These are phyloP conservation scores for Irpex sp. DNA, from an alignment of 1,284 basidiomycete species.

Conservation along the genomic window DNA sequence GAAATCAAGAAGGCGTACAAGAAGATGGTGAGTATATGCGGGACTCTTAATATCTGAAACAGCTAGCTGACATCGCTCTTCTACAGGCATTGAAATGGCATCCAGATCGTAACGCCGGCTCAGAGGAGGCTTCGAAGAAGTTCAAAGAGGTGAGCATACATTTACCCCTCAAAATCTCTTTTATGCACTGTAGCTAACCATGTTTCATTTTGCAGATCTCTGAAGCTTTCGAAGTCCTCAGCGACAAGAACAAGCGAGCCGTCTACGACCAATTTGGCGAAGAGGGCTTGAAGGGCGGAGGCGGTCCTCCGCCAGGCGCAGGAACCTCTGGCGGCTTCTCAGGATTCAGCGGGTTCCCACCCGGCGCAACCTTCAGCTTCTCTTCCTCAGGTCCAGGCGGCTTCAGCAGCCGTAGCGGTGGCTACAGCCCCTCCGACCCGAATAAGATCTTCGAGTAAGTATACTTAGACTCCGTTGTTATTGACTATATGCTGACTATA, in stretches of 20 bases:
- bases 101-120: constrained; percentile 76
- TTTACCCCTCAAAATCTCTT: neutral
- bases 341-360: constrained; percentile 48
- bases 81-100: constrained; percentile 59
- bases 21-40: constrained; percentile 34
- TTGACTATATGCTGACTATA: constrained; percentile 18
- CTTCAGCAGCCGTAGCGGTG: constrained; percentile 36
- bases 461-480: too few species aligned
- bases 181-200: neutral
- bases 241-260: constrained; percentile 89
- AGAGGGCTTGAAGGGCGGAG: constrained; percentile 85
- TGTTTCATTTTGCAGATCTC: constrained; percentile 58
- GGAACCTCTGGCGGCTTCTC: constrained; percentile 45
- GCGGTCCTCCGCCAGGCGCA: constrained; percentile 47
- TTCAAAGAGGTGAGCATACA: constrained; percentile 79
- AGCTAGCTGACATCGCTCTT: neutral
- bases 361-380: constrained; percentile 57
- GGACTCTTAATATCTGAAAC: constrained; percentile 6
- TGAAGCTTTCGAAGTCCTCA: constrained; percentile 96
- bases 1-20: constrained; percentile 58
- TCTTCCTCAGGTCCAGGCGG: constrained; percentile 44
- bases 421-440: constrained; percentile 80
- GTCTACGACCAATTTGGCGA: constrained; percentile 96
- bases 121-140: constrained; percentile 83
- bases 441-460: constrained; percentile 86